These are phyloP conservation scores for Comarum palustre DNA, from an alignment of 306 rosid genomes.

Conservation along the genomic window DNA sequence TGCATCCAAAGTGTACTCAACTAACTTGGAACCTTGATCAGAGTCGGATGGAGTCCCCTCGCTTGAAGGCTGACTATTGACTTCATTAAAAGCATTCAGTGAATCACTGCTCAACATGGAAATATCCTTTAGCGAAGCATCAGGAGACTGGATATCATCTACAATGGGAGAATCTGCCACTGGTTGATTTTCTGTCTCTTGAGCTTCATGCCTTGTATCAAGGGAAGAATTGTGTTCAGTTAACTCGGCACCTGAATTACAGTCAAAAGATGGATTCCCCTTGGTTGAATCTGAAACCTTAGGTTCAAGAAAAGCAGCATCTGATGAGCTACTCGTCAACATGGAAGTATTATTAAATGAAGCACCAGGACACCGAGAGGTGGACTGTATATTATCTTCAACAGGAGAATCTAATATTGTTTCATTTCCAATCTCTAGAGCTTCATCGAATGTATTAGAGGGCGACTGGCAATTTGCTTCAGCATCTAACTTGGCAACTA, in stretches of 20 bases:
- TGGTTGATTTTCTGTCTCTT: conserved; percentile 26
- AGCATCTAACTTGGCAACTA: conserved; percentile 33
- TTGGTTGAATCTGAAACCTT: conserved; percentile 28
- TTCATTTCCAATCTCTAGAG: conserved; percentile 25
- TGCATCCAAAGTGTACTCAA: conserved; percentile 27
- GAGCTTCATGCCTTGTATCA: conserved; percentile 24
- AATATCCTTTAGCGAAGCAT: conserved; percentile 19
- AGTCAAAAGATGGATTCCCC: conserved; percentile 28
- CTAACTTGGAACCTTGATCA: conserved; percentile 33
- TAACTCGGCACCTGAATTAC: conserved; percentile 25
- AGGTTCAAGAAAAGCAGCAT: conserved; percentile 41
- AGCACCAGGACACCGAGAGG: conserved; percentile 16
- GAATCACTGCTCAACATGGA: conserved; percentile 17
- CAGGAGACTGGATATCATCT: conserved; percentile 18
- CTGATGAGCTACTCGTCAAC: conserved; percentile 26
- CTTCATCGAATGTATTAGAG: conserved; percentile 19
- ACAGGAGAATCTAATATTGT: conserved; percentile 21
- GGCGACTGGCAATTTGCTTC: conserved; percentile 26
- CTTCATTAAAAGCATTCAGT: conserved; percentile 4
- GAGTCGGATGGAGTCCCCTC: conserved; percentile 16
- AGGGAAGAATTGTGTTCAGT: conserved; percentile 27
- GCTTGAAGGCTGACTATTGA: conserved; percentile 6
- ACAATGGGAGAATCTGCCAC: conserved; percentile 25
- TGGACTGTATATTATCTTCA: background rate
- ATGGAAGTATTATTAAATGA: conserved; percentile 25